Percentiles rank a stretch among this genome's conserved stretches.
Evolutionary conservation across 176 grass and related monocot species (phyloP).

Genomic region (maize (Zea mays)): Zm-B73-REFERENCE-NAM-5.0 NC_050099.1:94928501-94929000

Average conservation of each 20-base stretch:
- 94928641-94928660: no score
- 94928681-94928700: no score
- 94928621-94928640: no score
- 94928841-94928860: slow-evolving; percentile 54
- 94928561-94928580: slow-evolving; percentile 13
- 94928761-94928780: slow-evolving; percentile 47
- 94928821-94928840: slow-evolving; percentile 31
- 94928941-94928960: slow-evolving; percentile 61
- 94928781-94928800: slow-evolving; percentile 38
- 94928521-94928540: neutral
- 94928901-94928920: slow-evolving; percentile 42
- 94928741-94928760: slow-evolving; percentile 43
- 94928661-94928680: no score
- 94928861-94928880: slow-evolving; percentile 48
- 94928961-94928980: slow-evolving; percentile 47
- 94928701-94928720: no score
- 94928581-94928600: neutral
- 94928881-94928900: slow-evolving; percentile 56
- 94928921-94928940: slow-evolving; percentile 60
- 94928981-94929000: slow-evolving; percentile 52
- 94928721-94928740: no score
- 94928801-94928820: slow-evolving; percentile 36
- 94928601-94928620: no score
- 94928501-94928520: neutral
- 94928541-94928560: neutral